Evolutionary conservation across 495 filamentous ascomycete species (phyloP), one percentile per base, ranked within the genome.

Genomic region (Wilcoxina mikolae): DNA sequence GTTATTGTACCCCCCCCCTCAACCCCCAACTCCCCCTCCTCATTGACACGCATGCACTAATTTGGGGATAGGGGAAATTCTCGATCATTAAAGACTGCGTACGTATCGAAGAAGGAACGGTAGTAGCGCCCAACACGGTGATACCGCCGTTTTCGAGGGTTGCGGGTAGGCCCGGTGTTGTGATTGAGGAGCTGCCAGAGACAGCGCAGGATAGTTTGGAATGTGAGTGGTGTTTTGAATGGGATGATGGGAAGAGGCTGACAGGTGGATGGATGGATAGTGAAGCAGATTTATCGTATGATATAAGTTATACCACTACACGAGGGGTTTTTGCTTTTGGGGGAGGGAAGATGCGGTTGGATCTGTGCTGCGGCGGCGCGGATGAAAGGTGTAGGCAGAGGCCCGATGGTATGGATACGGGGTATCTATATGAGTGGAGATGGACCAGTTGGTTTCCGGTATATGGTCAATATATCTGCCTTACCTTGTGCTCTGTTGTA

Each of bases 81-180:
- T 80, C 79, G 33, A 89, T 95, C 35, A 76, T 98, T 59, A 94
- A 94, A 68, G 90, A 95, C 65, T 86, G 82, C 67, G 83, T 86
- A 29, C 78, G 79, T 57, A 81, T 98, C 49, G 71, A 95, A 54
- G 84, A 93, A 57, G 83, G 82, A 10, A 78, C 81, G 3, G 81
- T 94, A 42, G 76, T 98, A 17, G 84, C 91, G 5, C 73, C 79
- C 15, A 83, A 84, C 53, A 95, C 93, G 81, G 86, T 95, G 11
- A 84, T 96, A 57, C 86, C 88, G 27, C 85, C 84, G 64, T 90
- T 85, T 69, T 83, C 77, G 61, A 76, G 95, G 41, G 88, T 98
- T 17, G 86, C 79, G 0, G 88, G 89, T 0, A 72, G 79, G 61
- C 87, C 88, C 2, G 89, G 81, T 3, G 71, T 84, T 45, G 83